Evolutionary conservation across 169 alveolate species (phyloP), one percentile per base, ranked within the genome.

Genomic region (Plasmodium inui): DNA sequence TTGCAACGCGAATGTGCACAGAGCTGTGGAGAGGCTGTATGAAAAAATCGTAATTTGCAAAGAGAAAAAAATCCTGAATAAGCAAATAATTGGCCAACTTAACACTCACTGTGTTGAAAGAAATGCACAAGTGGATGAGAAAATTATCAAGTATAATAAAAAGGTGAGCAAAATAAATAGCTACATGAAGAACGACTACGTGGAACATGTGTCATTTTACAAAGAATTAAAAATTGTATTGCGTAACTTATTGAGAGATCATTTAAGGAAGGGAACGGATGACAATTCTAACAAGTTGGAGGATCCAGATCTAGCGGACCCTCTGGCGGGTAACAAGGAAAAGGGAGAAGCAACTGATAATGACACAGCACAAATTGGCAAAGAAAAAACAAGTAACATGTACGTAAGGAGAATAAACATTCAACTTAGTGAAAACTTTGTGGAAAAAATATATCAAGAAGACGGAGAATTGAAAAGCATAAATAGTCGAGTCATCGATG

Each of bases 141-240:
- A 86, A 86, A 86, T 86, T 74, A 76, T 86, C 67, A 86, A 86
- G 61, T 86, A 76, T 55, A 86, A 76, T 76, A 86, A 86, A 86
- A 86, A 30, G 83, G 71, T 86, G 30, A 86, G 61, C 39, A 86
- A 86, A 86, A 86, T 86, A 3, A 86, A 86, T 86, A 57, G 80
- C 41, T 86, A 74, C 26, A 53, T 86, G 32, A 86, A 86, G 67
- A 74, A 19, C 6, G 44, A 39, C 32, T 76, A 86, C 44, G n/a
- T 86, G n/a, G 93, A 86, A 55, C 41, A 55, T 74, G 78, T 74
- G 81, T 28, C 86, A 74, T 86, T 86, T 86, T 76, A 86, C 70
- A 73, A 76, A 76, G 93, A 86, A 14, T 32, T 86, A 53, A 86
- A 86, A 76, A 32, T 2, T 19, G 26, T 37, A 50, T 53, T 86